Evolutionary conservation across 345 rosid genomes (phyloP), one percentile per base, ranked within the genome.

Genomic region (Noccaea caerulescens): DNA sequence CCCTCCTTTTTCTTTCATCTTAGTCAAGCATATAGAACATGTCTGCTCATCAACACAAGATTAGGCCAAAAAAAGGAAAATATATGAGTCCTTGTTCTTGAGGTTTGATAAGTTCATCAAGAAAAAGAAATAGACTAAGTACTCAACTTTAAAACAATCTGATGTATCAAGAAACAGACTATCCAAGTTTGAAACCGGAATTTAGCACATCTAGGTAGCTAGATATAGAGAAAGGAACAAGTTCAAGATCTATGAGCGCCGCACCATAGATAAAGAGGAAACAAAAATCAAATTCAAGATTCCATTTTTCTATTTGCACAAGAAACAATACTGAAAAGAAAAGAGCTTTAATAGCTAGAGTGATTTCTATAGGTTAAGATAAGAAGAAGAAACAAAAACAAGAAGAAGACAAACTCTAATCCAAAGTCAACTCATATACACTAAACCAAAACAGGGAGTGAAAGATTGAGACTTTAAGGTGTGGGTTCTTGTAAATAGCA

Each of bases 1-100:
- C 10, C 96, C 97, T 7, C 73, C 89, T 66, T 95, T 87, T 80
- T 88, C 90, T 75, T 89, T 91, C 83, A 94, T 88, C 82, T 88
- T 89, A 33, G 77, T 85, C 82, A 94, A 83, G 78, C 99, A 94
- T 77, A 91, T 86, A 3, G 96, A 84, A 79, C 99, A 94, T 52
- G 88, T 88, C 66, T 83, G 88, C 88, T 85, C 56, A 74, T 85
- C 47, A 76, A 80, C 30, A 43, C 8, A 62, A 34, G 9, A 53
- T 10, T 0, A 16, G 36, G 11, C 12, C 27, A 38, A 2, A 67
- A 51, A 27, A 67, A 25, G 25, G 20, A 44, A n/a, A 49, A 44
- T 20, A 10, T 62, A 38, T 43, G 6, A 66, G 54, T 14, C 39
- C 68, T 39, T 58, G 66, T 47, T 66, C 43, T 23, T 11, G 6